These are phyloP conservation scores for Penicillium samsonianum DNA, from an alignment of 495 filamentous ascomycete genomes.

Conservation along the genomic window DNA sequence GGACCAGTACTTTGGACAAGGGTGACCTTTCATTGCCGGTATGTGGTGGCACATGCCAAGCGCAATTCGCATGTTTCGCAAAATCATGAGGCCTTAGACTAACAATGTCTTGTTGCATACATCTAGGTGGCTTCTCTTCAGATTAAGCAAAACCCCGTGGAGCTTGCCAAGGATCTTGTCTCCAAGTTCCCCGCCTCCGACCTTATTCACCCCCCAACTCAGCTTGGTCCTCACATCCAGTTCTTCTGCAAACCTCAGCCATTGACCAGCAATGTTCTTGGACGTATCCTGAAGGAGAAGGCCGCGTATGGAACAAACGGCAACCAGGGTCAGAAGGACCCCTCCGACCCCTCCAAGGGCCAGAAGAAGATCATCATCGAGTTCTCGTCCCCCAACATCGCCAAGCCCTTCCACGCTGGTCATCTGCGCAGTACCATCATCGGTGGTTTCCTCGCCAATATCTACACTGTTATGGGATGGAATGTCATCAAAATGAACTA, in stretches of 20 bases:
- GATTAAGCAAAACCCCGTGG: slow-evolving; percentile 78
- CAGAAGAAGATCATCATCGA: slow-evolving; percentile 69
- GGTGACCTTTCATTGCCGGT: slow-evolving; percentile 81
- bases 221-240: slow-evolving; percentile 66
- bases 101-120: background rate
- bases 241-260: slow-evolving; percentile 75
- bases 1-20: slow-evolving; percentile 85
- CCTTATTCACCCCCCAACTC: slow-evolving; percentile 66
- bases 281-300: slow-evolving; percentile 62
- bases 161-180: slow-evolving; percentile 69
- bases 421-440: slow-evolving; percentile 78
- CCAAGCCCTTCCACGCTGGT: slow-evolving; percentile 71
- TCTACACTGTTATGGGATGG: slow-evolving; percentile 71
- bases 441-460: slow-evolving; percentile 69
- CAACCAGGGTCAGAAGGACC: slow-evolving; percentile 66
- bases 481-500: slow-evolving; percentile 74
- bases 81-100: background rate
- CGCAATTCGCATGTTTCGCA: slow-evolving; percentile 4
- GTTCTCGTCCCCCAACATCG: slow-evolving; percentile 78
- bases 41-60: slow-evolving; percentile 20
- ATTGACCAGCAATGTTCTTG: slow-evolving; percentile 61
- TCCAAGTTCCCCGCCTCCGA: slow-evolving; percentile 79
- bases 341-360: slow-evolving; percentile 67
- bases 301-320: slow-evolving; percentile 65
- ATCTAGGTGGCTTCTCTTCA: slow-evolving; percentile 67